Base-by-base conservation (phyloP, 257 asterid species). In the Solanum infundibuliforme region DNA sequence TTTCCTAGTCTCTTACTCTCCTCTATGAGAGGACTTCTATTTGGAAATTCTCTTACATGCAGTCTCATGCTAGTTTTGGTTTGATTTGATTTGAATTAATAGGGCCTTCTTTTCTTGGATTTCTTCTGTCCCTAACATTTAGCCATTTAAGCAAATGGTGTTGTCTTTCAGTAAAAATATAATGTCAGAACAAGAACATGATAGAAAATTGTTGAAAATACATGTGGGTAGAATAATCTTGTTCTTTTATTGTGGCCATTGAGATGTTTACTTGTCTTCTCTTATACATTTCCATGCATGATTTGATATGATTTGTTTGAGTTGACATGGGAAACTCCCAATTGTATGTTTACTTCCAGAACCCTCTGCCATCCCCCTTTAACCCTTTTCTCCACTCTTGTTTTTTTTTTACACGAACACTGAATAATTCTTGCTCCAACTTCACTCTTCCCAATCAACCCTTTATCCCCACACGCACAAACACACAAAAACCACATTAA, bases 311-410 rank as follows among this genome's bases (percentile, higher is more conserved):
- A 41, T 43, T 25, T 43, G 84, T 0, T 41, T 81, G 69, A 18
- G 75, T 69, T 69, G 23, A 69, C 1, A 69, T 69, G 16, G 71
- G 31, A 60, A 89, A 74, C 87, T 88, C 84, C 52, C 69, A 32
- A 27, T 52, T 76, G 87, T 35, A 58, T 27, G 41, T 83, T n/a
- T 62, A 48, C 81, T 94, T 96, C 96, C 92, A 92, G 98, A 95
- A 94, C 93, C 98, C 87, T 83, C 43, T 25, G n/a, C 89, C 31
- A 68, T 27, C n/a, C 69, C 43, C 91, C 92, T 91, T 90, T 90
- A 93, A 93, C 94, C 98, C 94, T 87, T 31, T 32, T 21, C 60
- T 18, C 7, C 31, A 18, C 34, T 7, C 12, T 16, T 16, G 1
- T 18, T 52, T 52, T 52, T 13, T 88, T 85, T 87, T 66, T 69